These are phyloP conservation scores for Epichloe scottii DNA, from an alignment of 2,329 filamentous ascomycete genomes.

Conservation along the genomic window DNA sequence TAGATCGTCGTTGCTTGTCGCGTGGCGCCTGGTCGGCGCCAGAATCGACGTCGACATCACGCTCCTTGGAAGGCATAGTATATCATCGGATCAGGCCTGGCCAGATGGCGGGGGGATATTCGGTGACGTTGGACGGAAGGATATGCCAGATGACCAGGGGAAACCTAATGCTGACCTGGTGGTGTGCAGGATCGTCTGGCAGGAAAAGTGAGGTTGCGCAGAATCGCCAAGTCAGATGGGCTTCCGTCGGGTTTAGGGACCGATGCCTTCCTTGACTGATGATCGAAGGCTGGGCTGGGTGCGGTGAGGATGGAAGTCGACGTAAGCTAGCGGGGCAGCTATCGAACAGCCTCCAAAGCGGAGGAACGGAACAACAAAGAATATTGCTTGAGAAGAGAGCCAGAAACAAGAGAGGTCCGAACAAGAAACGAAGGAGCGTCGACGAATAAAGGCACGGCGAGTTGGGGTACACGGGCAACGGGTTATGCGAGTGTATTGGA, in stretches of 20 bases:
- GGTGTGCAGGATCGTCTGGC: neutral
- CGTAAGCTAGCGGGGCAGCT: neutral
- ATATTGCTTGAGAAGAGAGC: neutral
- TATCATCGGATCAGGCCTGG: constrained; percentile 14
- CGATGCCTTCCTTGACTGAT: constrained; percentile 2
- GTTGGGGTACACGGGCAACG: neutral
- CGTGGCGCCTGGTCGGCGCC: constrained; percentile 24
- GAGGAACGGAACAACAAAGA: neutral
- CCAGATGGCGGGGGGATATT: neutral
- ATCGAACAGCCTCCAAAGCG: neutral
- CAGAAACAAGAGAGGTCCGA: neutral
- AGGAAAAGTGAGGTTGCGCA: neutral
- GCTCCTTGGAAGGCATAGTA: constrained; percentile 29
- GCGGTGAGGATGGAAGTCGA: neutral
- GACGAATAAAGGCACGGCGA: neutral
- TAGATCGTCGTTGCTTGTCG: constrained; percentile 28
- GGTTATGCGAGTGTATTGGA: neutral
- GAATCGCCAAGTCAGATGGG: neutral
- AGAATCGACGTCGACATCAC: constrained; percentile 25
- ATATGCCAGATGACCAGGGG: neutral
- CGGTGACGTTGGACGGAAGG: neutral
- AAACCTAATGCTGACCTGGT: neutral
- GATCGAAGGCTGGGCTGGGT: neutral
- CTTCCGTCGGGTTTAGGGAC: neutral
- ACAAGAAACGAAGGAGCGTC: neutral